Base-by-base conservation (phyloP, 805 yeast species). In the Candida coleopterorum region DNA sequence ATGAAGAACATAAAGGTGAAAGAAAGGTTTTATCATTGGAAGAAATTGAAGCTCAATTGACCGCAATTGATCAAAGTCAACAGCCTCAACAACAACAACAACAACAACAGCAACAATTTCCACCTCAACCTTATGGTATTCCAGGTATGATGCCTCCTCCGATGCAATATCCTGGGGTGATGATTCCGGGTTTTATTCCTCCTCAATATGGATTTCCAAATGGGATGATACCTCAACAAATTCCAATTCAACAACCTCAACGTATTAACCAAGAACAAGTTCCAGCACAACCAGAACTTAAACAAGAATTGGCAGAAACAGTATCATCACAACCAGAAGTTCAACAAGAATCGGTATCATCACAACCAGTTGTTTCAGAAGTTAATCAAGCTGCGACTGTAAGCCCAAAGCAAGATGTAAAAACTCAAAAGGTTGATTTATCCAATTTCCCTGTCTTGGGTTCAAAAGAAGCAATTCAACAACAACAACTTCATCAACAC, bases 21-120 rank as follows among this genome's bases (percentile, higher is more conserved):
- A 67, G 68, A 47, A 73, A 72, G 48, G 70, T 81, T 16, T 60
- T 84, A 47, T 82, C 95, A 9, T 67, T 86, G 55, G 90, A 84
- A 55, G 94, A 88, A 49, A 75, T 88, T 45, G 96, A 88, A 61
- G 86, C 95, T 7, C 86, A 79, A 49, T 66, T 81, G 53, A 65
- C 79, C 41, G 68, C 73, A 4, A 66, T 71, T 38, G 72, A 63
- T 39, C 50, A 50, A 29, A 34, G 48, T 34, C n/a, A n/a, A n/a
- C n/a, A n/a, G n/a, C n/a, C n/a, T n/a, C n/a, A n/a, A n/a, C 62
- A 54, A 27, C 52, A 45, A 16, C 50, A 45, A 20, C 56, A 38
- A 12, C 46, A 45, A 32, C 56, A 34, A 14, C 46, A 45, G 33
- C 52, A 50, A 41, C 63, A 48, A 34, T 50, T 42, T 34, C 58